Conservation (phyloP, 2,329 filamentous ascomycete genomes). For the Metarhizium anisopliae region DNA sequence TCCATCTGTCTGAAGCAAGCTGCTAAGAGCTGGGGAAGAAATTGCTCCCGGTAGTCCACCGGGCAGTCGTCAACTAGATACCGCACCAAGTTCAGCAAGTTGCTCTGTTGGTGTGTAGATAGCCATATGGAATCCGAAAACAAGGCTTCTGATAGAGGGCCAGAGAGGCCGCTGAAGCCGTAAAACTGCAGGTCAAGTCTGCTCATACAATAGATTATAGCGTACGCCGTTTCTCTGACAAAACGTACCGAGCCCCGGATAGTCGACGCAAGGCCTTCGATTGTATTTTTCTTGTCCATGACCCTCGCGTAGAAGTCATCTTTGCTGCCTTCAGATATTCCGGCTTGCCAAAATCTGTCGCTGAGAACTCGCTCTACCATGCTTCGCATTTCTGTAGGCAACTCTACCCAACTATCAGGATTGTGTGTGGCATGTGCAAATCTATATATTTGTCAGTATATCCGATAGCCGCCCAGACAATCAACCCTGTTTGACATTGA, state of each 20-base stretch:
- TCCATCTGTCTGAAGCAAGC: slow-evolving; percentile 82
- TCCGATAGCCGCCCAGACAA: neutral
- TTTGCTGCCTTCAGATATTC: slow-evolving; percentile 89
- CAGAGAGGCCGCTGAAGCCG: slow-evolving; percentile 74
- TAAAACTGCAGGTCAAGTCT: slow-evolving; percentile 83
- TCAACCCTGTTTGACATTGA: neutral
- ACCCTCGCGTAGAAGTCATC: slow-evolving; percentile 95
- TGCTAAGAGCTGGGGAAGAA: slow-evolving; percentile 75
- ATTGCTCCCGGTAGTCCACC: slow-evolving; percentile 63
- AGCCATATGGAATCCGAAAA: slow-evolving; percentile 75
- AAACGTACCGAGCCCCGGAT: slow-evolving; percentile 83
- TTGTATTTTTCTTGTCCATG: slow-evolving; percentile 75
- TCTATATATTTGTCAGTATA: slow-evolving; percentile 28
- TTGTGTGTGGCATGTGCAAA: slow-evolving; percentile 91
- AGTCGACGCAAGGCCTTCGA: slow-evolving; percentile 90
- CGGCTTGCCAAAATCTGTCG: slow-evolving; percentile 96
- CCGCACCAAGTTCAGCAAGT: slow-evolving; percentile 80
- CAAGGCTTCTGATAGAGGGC: slow-evolving; percentile 72
- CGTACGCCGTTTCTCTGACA: slow-evolving; percentile 88
- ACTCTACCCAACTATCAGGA: slow-evolving; percentile 68
- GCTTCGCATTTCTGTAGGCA: slow-evolving; percentile 65
- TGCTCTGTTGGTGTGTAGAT: slow-evolving; percentile 87
- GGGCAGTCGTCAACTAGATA: slow-evolving; percentile 91
- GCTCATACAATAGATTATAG: slow-evolving; percentile 89
- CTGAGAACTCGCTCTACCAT: slow-evolving; percentile 79